A percentile compares a stretch with the other conserved stretches of the same genome.
phyloP scores from a whole-genome alignment of 306 rosid species.

The Castanea sativa region DNA sequence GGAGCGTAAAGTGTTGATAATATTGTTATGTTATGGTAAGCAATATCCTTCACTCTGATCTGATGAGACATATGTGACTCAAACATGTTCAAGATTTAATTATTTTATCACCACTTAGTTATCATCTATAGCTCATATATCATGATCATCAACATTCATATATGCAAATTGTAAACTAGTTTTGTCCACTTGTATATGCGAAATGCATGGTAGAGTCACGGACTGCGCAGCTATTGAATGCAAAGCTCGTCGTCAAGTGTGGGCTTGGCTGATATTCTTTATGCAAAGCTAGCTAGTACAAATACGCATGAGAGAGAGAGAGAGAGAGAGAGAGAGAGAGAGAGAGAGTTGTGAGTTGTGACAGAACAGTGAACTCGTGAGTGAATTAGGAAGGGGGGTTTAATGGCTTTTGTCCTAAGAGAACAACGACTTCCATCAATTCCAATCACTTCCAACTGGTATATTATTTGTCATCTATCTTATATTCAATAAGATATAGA shows the following conservation, averaged over 20 bases:
- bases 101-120: too few relatives aligned
- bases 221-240: slow-evolving; percentile 17
- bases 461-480: not conserved
- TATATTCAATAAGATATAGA: too few relatives aligned
- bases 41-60: too few relatives aligned
- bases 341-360: not conserved
- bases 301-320: not conserved
- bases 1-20: too few relatives aligned
- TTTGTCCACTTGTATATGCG: not conserved
- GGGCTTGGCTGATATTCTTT: not conserved
- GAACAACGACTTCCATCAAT: not conserved
- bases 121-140: too few relatives aligned
- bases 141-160: too few relatives aligned
- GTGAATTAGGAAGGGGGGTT: not conserved
- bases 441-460: not conserved
- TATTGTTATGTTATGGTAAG: too few relatives aligned
- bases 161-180: not conserved
- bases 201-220: slow-evolving; percentile 26
- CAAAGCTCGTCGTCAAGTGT: slow-evolving; percentile 20
- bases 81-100: too few relatives aligned
- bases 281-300: not conserved
- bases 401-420: not conserved
- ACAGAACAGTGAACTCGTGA: slow-evolving; percentile 39
- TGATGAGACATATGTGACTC: too few relatives aligned
- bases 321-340: not conserved